Base-by-base conservation (phyloP, 2,329 filamentous ascomycete species). In the Myriosclerotinia scirpicola region DNA sequence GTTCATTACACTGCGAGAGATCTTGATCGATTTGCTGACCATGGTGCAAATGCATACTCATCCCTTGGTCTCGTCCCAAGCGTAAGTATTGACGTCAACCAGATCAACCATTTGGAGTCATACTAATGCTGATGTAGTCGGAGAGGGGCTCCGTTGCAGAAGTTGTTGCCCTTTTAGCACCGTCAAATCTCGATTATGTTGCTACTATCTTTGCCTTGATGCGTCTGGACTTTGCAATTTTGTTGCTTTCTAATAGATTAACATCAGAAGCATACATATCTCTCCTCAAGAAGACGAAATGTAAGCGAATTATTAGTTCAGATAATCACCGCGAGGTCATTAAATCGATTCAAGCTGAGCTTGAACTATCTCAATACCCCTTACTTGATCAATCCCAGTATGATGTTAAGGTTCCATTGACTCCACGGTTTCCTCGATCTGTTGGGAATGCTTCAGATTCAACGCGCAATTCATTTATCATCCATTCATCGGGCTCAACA, bases 181-280 rank as follows among this genome's bases (percentile, higher is more conserved):
- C 71, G 1, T 70, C 72, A 42, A 81, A 81, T 67, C 76, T 86
- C 36, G 80, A 83, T 66, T 83, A 83, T 66, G 77, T 85, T 48
- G 77, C 84, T 34, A 80, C 81, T n/a, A 76, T 84, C 14, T 78
- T 85, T 42, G 83, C 82, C 5, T 71, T 87, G 44, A 80, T 79
- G 34, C 79, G 83, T 64, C 75, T 87, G 58, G 84, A 84, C 6
- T 84, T 83, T 74, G 79, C 82, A 1, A 78, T 81, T 2, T 75
- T 87, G 1, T 80, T 86, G 44, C 77, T 87, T 2, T 86, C 84
- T 0, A 84, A 82, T 2, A 77, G 85, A 8, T 78, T 87, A 2
- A 79, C 84, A 2, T 78, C 79, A 2, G 79, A 81, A 63, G 85
- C 85, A 6, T 82, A 84, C 67, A 74, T 79, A 17, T 79, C 78